Conservation (phyloP, 179 eudicot species). For the Sideroxylon spinosum region DNA sequence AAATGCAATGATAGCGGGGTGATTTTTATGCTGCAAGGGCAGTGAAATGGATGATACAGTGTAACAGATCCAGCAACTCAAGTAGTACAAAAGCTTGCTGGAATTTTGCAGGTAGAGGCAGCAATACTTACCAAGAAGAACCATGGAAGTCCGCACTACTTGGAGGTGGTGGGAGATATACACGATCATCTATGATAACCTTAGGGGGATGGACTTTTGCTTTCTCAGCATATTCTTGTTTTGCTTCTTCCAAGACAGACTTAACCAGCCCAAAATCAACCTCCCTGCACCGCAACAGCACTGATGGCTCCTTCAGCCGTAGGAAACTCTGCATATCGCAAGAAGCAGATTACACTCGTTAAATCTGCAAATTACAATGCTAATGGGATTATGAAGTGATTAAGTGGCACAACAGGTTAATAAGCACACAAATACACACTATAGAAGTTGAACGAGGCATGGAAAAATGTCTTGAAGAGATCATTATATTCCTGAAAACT, state of each 20-base stretch:
- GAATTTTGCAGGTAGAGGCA: background rate
- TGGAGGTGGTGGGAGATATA: conserved; percentile 68
- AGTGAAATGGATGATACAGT: background rate
- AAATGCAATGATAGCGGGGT: background rate
- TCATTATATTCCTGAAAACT: background rate
- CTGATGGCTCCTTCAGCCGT: conserved; percentile 50
- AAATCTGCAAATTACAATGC: background rate
- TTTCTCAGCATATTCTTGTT: conserved; percentile 47
- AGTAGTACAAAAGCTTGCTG: background rate
- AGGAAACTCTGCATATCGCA: conserved; percentile 37
- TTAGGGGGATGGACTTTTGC: conserved; percentile 38
- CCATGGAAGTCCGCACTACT: conserved; percentile 30
- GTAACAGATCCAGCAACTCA: background rate
- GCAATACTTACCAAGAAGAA: conserved; percentile 45
- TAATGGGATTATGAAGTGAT: background rate
- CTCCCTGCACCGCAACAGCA: conserved; percentile 60
- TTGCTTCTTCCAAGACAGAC: conserved; percentile 48
- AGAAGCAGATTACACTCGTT: background rate
- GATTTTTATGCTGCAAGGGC: background rate
- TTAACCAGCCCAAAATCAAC: conserved; percentile 42
- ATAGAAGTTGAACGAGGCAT: background rate
- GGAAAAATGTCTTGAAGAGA: background rate
- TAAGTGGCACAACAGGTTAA: background rate
- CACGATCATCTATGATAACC: conserved; percentile 36
- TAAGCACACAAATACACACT: background rate